These are phyloP conservation scores for Silybum marianum DNA, from an alignment of 129 eudicot genomes.

Conservation along the genomic window DNA sequence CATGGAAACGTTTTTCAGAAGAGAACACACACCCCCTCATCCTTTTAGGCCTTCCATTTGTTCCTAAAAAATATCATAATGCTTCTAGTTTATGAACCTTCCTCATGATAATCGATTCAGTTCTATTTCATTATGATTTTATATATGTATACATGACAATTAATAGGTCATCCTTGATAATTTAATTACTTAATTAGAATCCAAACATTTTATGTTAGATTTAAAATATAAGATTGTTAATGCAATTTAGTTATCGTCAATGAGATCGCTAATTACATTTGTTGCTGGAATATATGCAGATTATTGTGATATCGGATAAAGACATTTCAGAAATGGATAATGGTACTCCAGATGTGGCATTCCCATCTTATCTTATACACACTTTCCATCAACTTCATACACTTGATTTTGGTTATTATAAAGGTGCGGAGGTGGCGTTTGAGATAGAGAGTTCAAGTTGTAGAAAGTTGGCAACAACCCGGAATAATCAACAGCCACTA, in stretches of 20 bases:
- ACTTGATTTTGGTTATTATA: background rate
- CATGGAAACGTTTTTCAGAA: too few species aligned
- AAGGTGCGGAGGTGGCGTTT: constrained; percentile 3
- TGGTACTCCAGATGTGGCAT: background rate
- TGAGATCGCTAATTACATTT: background rate
- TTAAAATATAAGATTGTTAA: background rate
- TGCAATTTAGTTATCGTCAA: background rate
- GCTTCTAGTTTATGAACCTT: too few species aligned
- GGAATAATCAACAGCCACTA: background rate
- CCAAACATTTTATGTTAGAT: too few species aligned
- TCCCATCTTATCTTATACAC: constrained; percentile 5
- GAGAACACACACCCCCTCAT: too few species aligned
- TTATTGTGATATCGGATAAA: background rate
- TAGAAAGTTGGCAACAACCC: background rate
- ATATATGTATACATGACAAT: too few species aligned
- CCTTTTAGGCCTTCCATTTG: too few species aligned
- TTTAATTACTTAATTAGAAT: too few species aligned
- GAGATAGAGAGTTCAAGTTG: constrained; percentile 11
- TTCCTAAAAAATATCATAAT: too few species aligned
- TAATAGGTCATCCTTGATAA: too few species aligned
- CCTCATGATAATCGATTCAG: too few species aligned
- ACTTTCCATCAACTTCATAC: background rate
- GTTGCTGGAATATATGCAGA: constrained; percentile 3
- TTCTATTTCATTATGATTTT: too few species aligned
- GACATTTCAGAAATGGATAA: background rate